Percentiles rank a stretch among this genome's conserved stretches.
These are phyloP conservation scores for Leccinum huronense DNA, from an alignment of 1,284 basidiomycete genomes.

Conservation along the genomic window DNA sequence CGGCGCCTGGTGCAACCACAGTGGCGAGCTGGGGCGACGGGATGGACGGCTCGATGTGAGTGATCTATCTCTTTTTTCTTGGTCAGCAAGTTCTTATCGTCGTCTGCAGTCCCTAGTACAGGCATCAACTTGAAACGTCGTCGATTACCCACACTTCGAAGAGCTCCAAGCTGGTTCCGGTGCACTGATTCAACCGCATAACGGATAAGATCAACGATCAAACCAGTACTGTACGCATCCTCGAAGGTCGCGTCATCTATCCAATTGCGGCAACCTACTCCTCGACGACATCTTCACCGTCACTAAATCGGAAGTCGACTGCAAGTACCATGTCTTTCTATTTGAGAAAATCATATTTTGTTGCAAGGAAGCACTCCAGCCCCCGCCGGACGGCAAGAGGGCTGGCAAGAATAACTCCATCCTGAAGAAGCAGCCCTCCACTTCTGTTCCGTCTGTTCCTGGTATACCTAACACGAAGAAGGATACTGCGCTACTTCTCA, in stretches of 20 bases:
- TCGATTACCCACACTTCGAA: conserved; percentile 70
- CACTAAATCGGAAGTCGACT: conserved; percentile 93
- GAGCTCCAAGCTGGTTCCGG: conserved; percentile 84
- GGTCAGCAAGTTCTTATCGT: neutral
- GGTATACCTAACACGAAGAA: conserved; percentile 64
- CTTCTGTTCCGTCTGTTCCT: conserved; percentile 45
- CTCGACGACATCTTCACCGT: conserved; percentile 96
- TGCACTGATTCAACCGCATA: conserved; percentile 79
- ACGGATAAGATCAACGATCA: conserved; percentile 96
- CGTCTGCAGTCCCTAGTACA: conserved; percentile 69
- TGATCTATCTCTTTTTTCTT: conserved; percentile 42
- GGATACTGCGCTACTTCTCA: conserved; percentile 82
- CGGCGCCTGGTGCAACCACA: too few relatives aligned
- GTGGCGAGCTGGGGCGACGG: too few relatives aligned
- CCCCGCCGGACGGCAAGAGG: conserved; percentile 55
- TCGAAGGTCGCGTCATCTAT: conserved; percentile 89
- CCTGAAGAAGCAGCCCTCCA: conserved; percentile 64
- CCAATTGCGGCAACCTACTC: conserved; percentile 89
- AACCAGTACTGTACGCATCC: conserved; percentile 72
- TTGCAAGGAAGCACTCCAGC: conserved; percentile 80
- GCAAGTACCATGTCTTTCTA: conserved; percentile 98
- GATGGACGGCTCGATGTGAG: conserved; percentile 29
- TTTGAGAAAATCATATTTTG: conserved; percentile 99
- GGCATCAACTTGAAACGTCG: conserved; percentile 50
- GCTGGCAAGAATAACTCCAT: conserved; percentile 72